Percentiles rank a stretch among this genome's conserved stretches.
Evolutionary conservation across 2,329 filamentous ascomycete species (phyloP).

Genomic region (Esteya vermicola): DNA sequence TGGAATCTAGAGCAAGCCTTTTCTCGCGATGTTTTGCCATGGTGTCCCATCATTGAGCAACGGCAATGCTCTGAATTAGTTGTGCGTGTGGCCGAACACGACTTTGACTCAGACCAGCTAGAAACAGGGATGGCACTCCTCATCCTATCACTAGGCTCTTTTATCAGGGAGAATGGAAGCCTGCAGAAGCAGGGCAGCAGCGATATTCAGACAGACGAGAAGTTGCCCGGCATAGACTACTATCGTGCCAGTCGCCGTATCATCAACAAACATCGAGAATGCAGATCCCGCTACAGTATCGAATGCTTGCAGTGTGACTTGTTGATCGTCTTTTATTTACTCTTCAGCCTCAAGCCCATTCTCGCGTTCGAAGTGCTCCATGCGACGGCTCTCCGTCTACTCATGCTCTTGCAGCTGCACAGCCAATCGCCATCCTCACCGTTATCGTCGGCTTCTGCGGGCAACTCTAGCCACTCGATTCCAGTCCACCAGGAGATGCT

Average conservation of each 20-base stretch:
- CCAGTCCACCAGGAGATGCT: constrained; percentile 7
- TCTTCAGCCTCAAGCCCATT: constrained; percentile 10
- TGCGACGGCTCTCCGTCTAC: constrained; percentile 2
- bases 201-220: no score
- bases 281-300: not conserved
- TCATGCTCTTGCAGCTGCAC: constrained; percentile 6
- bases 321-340: constrained; percentile 8
- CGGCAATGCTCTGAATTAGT: constrained; percentile 5
- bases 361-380: constrained; percentile 10
- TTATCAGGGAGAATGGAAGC: not conserved
- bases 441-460: not conserved
- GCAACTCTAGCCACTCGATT: no score
- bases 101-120: not conserved
- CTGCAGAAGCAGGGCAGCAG: not conserved
- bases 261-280: not conserved
- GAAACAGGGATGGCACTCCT: not conserved
- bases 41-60: constrained; percentile 12
- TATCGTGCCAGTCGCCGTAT: not conserved
- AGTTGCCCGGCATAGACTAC: not conserved
- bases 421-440: no score
- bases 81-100: constrained; percentile 2
- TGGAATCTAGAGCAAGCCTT: constrained; percentile 9
- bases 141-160: not conserved
- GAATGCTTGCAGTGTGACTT: constrained; percentile 8
- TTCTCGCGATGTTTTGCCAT: constrained; percentile 9